Evolutionary conservation across 192 early-diverging fungal genomes (phyloP).

Genomic region (Paraglomus occultum): DNA sequence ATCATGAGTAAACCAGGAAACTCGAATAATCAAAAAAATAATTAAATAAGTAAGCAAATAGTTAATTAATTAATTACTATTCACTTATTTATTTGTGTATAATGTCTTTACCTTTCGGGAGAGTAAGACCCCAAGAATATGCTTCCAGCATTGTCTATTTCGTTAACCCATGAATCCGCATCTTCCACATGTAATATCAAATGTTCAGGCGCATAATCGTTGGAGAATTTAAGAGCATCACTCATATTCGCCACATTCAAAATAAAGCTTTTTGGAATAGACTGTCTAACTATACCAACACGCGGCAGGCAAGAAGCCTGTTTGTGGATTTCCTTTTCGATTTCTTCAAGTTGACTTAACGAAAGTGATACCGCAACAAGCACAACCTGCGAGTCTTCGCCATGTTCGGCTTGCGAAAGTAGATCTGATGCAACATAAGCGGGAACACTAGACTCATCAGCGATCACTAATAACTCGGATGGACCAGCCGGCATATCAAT

Average conservation of each 20-base stretch:
- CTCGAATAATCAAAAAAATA: not conserved
- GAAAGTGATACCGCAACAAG: conserved; percentile 80
- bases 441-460: conserved; percentile 80
- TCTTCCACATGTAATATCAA: conserved; percentile 90
- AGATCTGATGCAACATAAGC: conserved; percentile 95
- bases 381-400: conserved; percentile 94
- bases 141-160: conserved; percentile 87
- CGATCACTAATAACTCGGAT: conserved; percentile 98
- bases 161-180: conserved; percentile 59
- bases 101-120: conserved; percentile 76
- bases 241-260: conserved; percentile 66
- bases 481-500: conserved; percentile 99
- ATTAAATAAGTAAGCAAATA: not conserved
- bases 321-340: conserved; percentile 75
- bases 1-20: no score
- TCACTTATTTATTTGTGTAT: not conserved
- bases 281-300: conserved; percentile 82
- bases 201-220: conserved; percentile 97
- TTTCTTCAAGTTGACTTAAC: conserved; percentile 63
- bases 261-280: conserved; percentile 84
- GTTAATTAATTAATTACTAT: no score
- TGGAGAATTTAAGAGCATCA: conserved; percentile 89
- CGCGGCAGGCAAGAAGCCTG: conserved; percentile 88
- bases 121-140: conserved; percentile 98
- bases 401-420: conserved; percentile 97